These are phyloP conservation scores for Onygena corvina DNA, from an alignment of 2,329 filamentous ascomycete species.

Conservation along the genomic window DNA sequence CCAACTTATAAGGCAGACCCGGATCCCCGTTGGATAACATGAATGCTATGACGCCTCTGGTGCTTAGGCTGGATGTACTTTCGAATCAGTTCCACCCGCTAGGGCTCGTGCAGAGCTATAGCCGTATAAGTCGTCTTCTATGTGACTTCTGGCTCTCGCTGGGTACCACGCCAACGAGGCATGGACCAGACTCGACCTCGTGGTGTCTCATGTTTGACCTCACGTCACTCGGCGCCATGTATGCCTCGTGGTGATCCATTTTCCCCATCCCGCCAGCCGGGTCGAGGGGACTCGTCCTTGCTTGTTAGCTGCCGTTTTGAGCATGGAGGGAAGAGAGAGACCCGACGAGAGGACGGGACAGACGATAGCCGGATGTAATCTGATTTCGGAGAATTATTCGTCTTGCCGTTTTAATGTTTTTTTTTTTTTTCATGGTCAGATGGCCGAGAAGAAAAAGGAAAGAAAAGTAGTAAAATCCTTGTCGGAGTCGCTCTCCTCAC, in stretches of 20 bases:
- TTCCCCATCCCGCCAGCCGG: background rate
- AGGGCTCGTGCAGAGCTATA: background rate
- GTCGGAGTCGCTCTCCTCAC: background rate
- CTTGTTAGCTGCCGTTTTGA: background rate
- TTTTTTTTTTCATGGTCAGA: constrained; percentile 1
- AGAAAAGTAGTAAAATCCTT: background rate
- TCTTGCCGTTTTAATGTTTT: background rate
- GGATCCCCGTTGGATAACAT: background rate
- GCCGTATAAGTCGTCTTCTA: background rate
- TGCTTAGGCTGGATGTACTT: background rate
- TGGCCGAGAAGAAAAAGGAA: constrained; percentile 1
- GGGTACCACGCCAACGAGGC: background rate
- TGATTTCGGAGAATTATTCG: background rate
- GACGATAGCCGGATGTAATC: too few species aligned
- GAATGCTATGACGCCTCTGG: background rate
- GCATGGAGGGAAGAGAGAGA: background rate
- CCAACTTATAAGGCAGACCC: background rate
- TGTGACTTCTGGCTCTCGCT: too few species aligned
- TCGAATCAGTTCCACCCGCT: background rate
- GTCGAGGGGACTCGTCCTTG: background rate
- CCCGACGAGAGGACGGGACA: background rate
- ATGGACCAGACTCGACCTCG: constrained; percentile 5
- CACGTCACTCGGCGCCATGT: background rate
- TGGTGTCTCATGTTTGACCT: background rate
- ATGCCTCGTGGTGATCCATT: constrained; percentile 4